Evolutionary conservation across 23 red algal genomes (phyloP).

Genomic region (Pyropia haitanensis): DNA sequence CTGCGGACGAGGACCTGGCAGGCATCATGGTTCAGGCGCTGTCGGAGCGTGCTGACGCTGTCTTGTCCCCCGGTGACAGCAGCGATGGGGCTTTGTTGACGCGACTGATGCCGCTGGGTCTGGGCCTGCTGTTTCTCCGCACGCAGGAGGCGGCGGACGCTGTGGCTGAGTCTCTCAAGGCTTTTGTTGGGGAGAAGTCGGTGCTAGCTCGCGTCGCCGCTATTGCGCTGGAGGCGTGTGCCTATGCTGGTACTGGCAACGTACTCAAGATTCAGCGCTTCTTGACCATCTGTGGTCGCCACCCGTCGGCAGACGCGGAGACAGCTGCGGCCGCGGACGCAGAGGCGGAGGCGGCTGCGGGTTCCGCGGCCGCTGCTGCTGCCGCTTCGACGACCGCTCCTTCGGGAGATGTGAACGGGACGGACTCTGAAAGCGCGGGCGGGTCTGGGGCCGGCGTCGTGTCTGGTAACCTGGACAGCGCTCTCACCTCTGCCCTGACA

Average conservation of each 20-base stretch:
- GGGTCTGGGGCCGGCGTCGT: too few relatives aligned
- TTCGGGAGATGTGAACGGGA: background rate
- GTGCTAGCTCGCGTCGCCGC: constrained; percentile 37
- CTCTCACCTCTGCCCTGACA: too few relatives aligned
- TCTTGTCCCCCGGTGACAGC: background rate
- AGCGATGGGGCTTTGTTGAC: constrained; percentile 33
- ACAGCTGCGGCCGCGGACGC: constrained; percentile 9
- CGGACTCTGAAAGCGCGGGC: too few relatives aligned
- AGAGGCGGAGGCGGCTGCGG: constrained; percentile 5
- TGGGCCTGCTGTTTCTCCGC: constrained; percentile 76
- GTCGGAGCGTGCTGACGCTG: constrained; percentile 44
- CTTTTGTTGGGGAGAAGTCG: constrained; percentile 39
- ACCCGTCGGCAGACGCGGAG: constrained; percentile 24
- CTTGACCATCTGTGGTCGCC: constrained; percentile 67
- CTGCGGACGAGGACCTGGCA: constrained; percentile 80
- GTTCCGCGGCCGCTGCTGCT: constrained; percentile 1
- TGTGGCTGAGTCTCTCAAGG: constrained; percentile 37
- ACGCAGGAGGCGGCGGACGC: constrained; percentile 58
- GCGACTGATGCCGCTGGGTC: constrained; percentile 65
- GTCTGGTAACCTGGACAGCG: too few relatives aligned
- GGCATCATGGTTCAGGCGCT: constrained; percentile 73
- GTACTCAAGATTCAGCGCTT: constrained; percentile 83
- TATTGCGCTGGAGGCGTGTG: constrained; percentile 53
- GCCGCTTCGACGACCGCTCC: background rate
- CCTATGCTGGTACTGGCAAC: constrained; percentile 66